Evolutionary conservation across 495 filamentous ascomycete species (phyloP), one percentile per base, ranked within the genome.

Genomic region (Durotheca rogersii): DNA sequence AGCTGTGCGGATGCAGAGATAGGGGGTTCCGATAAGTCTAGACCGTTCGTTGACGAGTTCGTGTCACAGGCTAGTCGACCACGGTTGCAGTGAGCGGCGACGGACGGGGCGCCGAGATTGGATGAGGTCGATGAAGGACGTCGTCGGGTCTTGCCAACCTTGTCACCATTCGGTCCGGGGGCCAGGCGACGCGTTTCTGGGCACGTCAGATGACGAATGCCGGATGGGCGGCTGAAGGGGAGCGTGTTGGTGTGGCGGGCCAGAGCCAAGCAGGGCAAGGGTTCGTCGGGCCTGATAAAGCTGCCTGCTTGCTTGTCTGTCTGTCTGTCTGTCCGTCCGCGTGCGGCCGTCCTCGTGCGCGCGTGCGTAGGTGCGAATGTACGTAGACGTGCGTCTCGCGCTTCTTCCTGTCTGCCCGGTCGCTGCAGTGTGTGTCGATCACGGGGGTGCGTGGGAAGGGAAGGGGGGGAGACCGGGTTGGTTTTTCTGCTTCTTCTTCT

Each of bases 11-110:
- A 58, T 49, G 49, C 49, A 53, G 54, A 40, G 39, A 58, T 48
- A 50, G 45, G 49, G 55, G 55, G 49, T 25, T 25, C 17, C 27
- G 49, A 25, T 3, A 40, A n/a, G 55, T 58, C 55, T 58, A 40
- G 55, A 53, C 55, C 55, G 55, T 44, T 58, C 55, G 55, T 48
- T 53, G 49, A 58, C 49, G 55, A 48, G 53, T 49, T 34, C 25
- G 55, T 58, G 49, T 53, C 34, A 48, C 39, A 58, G 44, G 16
- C 49, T 58, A 53, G 42, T 36, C 39, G 49, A 44, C 25, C 49
- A 58, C 44, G 32, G 55, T 58, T 53, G 55, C 49, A 58, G 46
- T 25, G 55, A 39, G 30, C 41, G 42, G 34, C 39, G 48, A 45
- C 38, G 27, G 48, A 43, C 31, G 48, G 47, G 43, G 49, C 40